phyloP scores from a whole-genome alignment of 1,139 yeast genomes.

The Wickerhamomyces sp. region DNA sequence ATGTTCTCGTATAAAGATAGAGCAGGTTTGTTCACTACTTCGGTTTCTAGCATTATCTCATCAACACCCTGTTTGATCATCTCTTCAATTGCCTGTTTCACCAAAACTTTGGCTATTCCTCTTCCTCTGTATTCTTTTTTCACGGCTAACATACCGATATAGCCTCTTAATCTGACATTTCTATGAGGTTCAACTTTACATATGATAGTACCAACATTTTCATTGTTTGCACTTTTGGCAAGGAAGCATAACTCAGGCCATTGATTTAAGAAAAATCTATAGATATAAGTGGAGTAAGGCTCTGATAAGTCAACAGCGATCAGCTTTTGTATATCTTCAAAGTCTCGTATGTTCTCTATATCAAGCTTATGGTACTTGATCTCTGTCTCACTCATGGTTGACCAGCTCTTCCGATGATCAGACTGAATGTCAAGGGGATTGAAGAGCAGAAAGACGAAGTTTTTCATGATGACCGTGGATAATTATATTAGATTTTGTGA shows the following conservation, averaged over 20 bases:
- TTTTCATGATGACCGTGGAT: too few relatives aligned
- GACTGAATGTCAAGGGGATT: too few relatives aligned
- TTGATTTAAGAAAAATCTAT: conserved; percentile 60
- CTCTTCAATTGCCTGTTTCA: conserved; percentile 55
- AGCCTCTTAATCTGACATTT: conserved; percentile 69
- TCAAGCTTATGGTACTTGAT: conserved; percentile 26
- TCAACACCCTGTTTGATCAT: conserved; percentile 67
- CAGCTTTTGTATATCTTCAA: conserved; percentile 34
- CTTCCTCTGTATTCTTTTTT: conserved; percentile 63
- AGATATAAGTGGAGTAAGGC: conserved; percentile 70
- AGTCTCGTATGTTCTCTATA: conserved; percentile 26
- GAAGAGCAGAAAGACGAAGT: too few relatives aligned
- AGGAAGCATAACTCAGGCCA: conserved; percentile 62
- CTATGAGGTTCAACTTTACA: conserved; percentile 82
- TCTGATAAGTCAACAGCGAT: conserved; percentile 63
- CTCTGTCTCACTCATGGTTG: neutral
- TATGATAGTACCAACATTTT: conserved; percentile 74
- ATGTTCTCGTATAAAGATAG: conserved; percentile 73
- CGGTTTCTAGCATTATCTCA: conserved; percentile 89
- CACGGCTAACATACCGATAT: conserved; percentile 94
- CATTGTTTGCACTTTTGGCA: conserved; percentile 36
- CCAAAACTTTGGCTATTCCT: conserved; percentile 77
- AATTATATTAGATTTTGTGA: too few relatives aligned
- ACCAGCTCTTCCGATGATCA: neutral
- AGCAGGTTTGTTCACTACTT: conserved; percentile 77